Evolutionary conservation across 2,329 filamentous ascomycete species (phyloP), one percentile per base, ranked within the genome.

Genomic region (Calonectria leucothoes): DNA sequence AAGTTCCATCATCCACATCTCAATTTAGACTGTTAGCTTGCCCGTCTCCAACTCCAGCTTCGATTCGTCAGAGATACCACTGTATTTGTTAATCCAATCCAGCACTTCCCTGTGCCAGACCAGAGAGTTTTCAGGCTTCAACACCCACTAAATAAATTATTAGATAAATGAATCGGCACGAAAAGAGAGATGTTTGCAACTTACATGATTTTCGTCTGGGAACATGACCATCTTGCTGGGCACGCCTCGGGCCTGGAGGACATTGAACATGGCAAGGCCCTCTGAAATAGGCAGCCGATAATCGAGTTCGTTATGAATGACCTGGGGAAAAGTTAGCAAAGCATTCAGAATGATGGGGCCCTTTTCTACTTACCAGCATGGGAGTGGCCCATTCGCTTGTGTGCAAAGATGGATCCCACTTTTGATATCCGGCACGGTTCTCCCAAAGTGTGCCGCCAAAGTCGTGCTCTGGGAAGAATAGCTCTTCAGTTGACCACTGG

Each of bases 51-150:
- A 72, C 66, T 79, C 76, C 51, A 80, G 42, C 27, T 61, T 75
- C 15, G 61, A 31, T 57, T 83, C 71, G 12, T 81, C 77, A 1
- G 79, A 78, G 27, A 91, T 80, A 0, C 89, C 88, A 29, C 88
- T 88, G 77, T 91, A 91, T 80, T 91, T 89, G 79, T 93, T 93
- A 75, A 93, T 92, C 92, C 94, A 98, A 70, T 91, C 91, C 35
- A 98, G 82, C 20, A 98, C 95, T 71, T 95, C 94, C 70, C 90
- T 90, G 81, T 98, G 95, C 97, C 97, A 98, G 25, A 97, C 89
- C 23, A 98, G 86, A 4, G 93, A 94, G 83, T 98, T 98, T 85
- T 98, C 96, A 0, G 94, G 94, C 82, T 98, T 98, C 68, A 98
- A 82, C 5, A 98, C 95, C 95, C 95, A 93, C 90, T 92, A 65